phyloP scores from a whole-genome alignment of 768 basidiomycete genomes.

The Leucocoprinus sp. region DNA sequence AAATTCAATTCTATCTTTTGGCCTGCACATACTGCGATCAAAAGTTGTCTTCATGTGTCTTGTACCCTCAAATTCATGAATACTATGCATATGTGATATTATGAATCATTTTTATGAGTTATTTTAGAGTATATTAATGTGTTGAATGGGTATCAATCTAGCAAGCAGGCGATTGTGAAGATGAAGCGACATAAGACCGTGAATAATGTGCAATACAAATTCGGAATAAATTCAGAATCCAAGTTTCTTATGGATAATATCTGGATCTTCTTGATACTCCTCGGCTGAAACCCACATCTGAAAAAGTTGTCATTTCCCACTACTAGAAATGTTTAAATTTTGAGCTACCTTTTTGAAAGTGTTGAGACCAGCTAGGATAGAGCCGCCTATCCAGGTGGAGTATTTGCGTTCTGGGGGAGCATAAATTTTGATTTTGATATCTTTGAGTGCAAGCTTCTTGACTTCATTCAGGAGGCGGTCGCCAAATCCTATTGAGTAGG shows the following conservation, averaged over 20 bases:
- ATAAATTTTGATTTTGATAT: constrained; percentile 98
- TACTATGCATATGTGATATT: constrained; percentile 17
- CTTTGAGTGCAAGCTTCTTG: constrained; percentile 90
- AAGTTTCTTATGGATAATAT: constrained; percentile 94
- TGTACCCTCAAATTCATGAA: constrained; percentile 13
- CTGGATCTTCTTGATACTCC: constrained; percentile 98
- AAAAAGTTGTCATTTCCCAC: constrained; percentile 10
- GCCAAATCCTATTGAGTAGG: constrained; percentile 62
- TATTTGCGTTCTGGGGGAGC: constrained; percentile 99
- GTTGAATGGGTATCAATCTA: constrained; percentile 10
- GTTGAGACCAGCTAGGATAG: constrained; percentile 89
- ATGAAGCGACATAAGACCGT: not conserved
- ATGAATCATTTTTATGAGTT: constrained; percentile 7
- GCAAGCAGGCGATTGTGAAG: not conserved
- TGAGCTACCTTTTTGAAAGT: constrained; percentile 89
- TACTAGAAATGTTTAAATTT: constrained; percentile 6
- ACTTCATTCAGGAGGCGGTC: constrained; percentile 95
- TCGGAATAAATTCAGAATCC: constrained; percentile 50
- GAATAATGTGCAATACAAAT: not conserved
- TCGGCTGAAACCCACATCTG: constrained; percentile 99
- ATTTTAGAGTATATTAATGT: constrained; percentile 10
- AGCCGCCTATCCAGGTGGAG: constrained; percentile 95
- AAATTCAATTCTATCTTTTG: constrained; percentile 9
- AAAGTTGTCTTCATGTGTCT: constrained; percentile 8
- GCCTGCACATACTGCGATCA: constrained; percentile 12